Conservation (phyloP, 2,329 filamentous ascomycete species). For the Aureobasidium melanogenum region DNA sequence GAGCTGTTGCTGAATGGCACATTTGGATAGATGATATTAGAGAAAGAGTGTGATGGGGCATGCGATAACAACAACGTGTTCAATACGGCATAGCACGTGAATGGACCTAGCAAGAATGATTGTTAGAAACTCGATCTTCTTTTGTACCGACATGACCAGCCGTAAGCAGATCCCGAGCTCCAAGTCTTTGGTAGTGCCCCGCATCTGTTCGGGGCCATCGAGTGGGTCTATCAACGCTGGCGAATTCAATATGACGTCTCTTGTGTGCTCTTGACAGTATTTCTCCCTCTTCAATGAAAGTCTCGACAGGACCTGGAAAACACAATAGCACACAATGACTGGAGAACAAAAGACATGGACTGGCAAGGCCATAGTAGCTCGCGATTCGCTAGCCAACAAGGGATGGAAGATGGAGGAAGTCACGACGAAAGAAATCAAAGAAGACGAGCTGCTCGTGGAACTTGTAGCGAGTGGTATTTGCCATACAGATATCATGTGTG, state of each 20-base stretch:
- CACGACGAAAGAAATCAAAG: conserved; percentile 26
- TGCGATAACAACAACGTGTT: too few species aligned
- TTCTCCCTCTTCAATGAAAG: conserved; percentile 19
- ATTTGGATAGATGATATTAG: too few species aligned
- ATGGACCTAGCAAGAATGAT: not conserved
- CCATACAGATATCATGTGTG: conserved; percentile 45
- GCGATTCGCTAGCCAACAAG: conserved; percentile 27
- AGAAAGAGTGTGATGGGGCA: not conserved
- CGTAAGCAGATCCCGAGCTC: not conserved
- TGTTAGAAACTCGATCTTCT: not conserved
- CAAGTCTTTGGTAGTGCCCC: not conserved
- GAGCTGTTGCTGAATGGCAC: too few species aligned
- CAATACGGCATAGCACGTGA: not conserved
- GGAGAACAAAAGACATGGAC: conserved; percentile 12
- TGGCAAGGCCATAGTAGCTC: conserved; percentile 31
- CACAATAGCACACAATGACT: not conserved
- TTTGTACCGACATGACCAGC: not conserved
- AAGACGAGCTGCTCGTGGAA: conserved; percentile 44
- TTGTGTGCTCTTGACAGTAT: conserved; percentile 21
- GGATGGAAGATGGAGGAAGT: conserved; percentile 34
- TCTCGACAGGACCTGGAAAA: conserved; percentile 20
- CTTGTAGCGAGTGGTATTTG: conserved; percentile 46
- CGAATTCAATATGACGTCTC: conserved; percentile 12
- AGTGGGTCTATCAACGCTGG: not conserved
- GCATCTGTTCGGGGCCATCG: not conserved